phyloP scores from a whole-genome alignment of 1,139 yeast species.

The Dujonia santamariae region DNA sequence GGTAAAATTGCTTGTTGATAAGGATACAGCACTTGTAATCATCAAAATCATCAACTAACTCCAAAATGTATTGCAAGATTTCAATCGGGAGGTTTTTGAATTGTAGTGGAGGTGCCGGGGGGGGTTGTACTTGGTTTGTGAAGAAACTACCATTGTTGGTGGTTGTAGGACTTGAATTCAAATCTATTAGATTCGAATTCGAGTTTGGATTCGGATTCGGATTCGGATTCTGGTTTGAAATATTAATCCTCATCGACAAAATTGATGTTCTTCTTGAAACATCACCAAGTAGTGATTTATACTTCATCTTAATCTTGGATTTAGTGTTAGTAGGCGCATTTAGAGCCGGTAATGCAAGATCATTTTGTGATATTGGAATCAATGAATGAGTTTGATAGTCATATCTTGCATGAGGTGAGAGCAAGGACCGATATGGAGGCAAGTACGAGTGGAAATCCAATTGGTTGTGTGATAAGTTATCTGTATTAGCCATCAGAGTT shows the following conservation, averaged over 20 bases:
- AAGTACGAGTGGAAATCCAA: slow-evolving; percentile 33
- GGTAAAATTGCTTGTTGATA: slow-evolving; percentile 49
- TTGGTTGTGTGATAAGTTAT: too few relatives aligned
- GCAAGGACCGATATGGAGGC: slow-evolving; percentile 44
- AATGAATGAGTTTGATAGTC: slow-evolving; percentile 42
- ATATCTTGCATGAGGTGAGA: slow-evolving; percentile 40
- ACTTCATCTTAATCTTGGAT: slow-evolving; percentile 36
- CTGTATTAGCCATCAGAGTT: neutral
- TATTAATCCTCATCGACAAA: slow-evolving; percentile 12
- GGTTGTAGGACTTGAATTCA: too few relatives aligned
- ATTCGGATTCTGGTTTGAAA: neutral
- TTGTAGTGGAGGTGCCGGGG: slow-evolving; percentile 12
- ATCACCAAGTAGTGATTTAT: slow-evolving; percentile 40
- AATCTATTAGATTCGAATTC: neutral
- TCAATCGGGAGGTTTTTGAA: slow-evolving; percentile 32
- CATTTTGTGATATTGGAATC: slow-evolving; percentile 37
- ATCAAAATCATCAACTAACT: slow-evolving; percentile 22
- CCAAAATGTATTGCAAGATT: slow-evolving; percentile 31
- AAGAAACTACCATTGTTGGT: slow-evolving; percentile 6
- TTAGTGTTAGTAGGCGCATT: slow-evolving; percentile 1
- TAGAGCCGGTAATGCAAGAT: slow-evolving; percentile 15
- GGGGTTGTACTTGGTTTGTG: slow-evolving; percentile 5
- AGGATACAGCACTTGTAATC: slow-evolving; percentile 41
- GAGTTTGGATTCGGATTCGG: neutral
- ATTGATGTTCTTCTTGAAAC: slow-evolving; percentile 30